A percentile compares a stretch with the other conserved stretches of the same genome.
Evolutionary conservation across 371 early-diverging fungal species (phyloP).

Genomic region (Lichtheimia ramosa): DNA sequence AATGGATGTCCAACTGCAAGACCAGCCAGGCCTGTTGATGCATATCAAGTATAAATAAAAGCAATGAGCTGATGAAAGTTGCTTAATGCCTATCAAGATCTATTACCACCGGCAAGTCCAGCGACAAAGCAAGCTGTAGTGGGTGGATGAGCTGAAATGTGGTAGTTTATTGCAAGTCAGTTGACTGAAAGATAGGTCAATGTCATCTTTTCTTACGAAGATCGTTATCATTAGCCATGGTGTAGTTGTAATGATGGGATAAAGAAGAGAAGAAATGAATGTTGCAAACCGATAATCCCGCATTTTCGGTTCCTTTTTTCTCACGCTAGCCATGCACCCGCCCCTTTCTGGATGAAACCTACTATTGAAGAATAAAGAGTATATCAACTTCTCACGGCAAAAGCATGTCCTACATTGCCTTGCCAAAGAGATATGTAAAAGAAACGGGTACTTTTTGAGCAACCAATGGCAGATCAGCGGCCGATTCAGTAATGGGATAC

Average conservation of each 20-base stretch:
- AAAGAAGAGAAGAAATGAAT: slow-evolving; percentile 7
- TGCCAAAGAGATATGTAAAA: no score
- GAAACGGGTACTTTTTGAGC: no score
- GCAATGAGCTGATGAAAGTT: background rate
- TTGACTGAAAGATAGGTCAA: background rate
- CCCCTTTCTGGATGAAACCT: no score
- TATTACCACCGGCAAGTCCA: slow-evolving; percentile 60
- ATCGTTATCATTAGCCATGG: slow-evolving; percentile 8
- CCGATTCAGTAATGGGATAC: no score
- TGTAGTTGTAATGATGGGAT: background rate
- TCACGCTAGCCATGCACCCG: no score
- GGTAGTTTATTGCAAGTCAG: no score
- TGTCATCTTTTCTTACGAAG: background rate
- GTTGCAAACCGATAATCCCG: background rate
- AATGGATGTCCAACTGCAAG: slow-evolving; percentile 68
- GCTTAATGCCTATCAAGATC: background rate
- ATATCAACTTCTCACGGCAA: no score
- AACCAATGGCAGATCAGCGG: no score
- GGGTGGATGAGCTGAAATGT: background rate
- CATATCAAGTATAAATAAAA: background rate
- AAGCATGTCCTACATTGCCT: no score
- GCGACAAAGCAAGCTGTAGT: slow-evolving; percentile 38
- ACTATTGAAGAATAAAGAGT: no score
- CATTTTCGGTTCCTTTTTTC: no score
- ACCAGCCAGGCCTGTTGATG: slow-evolving; percentile 56